phyloP scores from a whole-genome alignment of 148 eudicot species.

The Silene latifolia region DNA sequence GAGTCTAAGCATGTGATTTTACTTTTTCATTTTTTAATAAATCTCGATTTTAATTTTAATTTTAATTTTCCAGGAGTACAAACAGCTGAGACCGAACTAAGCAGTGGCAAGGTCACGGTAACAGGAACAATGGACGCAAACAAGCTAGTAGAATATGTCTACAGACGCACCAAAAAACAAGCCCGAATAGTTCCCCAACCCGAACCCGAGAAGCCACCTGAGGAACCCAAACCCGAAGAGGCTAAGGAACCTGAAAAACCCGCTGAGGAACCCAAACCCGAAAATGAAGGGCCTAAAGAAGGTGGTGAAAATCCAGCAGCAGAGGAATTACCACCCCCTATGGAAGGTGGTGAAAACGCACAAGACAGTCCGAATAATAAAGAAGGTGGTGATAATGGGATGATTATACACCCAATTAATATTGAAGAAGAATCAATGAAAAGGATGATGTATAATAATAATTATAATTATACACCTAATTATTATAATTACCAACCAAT shows the following conservation, averaged over 20 bases:
- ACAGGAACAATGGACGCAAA: constrained; percentile 88
- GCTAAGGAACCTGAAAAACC: constrained; percentile 33
- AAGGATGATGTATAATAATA: constrained; percentile 54
- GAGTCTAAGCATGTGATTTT: too few species aligned
- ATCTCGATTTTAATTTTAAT: too few species aligned
- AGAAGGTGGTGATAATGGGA: constrained; percentile 13
- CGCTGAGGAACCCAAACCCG: constrained; percentile 34
- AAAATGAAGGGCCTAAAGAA: constrained; percentile 23
- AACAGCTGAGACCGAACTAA: constrained; percentile 67
- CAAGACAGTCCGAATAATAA: constrained; percentile 7
- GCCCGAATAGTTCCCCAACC: constrained; percentile 79
- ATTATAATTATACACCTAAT: constrained; percentile 20
- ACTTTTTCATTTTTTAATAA: too few species aligned
- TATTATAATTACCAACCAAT: constrained; percentile 44
- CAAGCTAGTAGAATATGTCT: constrained; percentile 70
- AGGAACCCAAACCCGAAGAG: constrained; percentile 39
- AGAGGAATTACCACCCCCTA: constrained; percentile 24
- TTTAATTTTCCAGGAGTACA: constrained; percentile 42
- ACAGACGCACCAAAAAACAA: constrained; percentile 78
- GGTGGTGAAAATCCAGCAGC: constrained; percentile 28
- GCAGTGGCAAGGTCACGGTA: constrained; percentile 68
- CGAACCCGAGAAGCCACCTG: constrained; percentile 55
- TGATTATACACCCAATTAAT: constrained; percentile 10
- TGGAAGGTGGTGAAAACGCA: constrained; percentile 26
- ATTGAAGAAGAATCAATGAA: constrained; percentile 50